Conservation (phyloP, 768 basidiomycete genomes). For the Cystobasidium ongulense region DNA sequence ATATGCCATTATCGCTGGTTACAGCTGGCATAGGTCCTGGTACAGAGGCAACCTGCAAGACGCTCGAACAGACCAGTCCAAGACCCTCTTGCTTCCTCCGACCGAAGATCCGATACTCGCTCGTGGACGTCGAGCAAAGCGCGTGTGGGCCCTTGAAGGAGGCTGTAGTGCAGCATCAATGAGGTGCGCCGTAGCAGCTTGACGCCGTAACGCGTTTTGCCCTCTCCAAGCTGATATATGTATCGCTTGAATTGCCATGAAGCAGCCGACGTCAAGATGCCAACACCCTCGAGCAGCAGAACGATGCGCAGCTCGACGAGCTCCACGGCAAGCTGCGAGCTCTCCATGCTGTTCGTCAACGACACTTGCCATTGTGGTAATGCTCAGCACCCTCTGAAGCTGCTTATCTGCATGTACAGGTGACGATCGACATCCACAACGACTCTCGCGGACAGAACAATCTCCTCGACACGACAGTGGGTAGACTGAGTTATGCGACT, state of each 20-base stretch:
- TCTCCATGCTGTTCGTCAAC: conserved; percentile 39
- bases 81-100: background rate
- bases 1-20: background rate
- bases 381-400: no score
- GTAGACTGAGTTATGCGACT: conserved; percentile 8
- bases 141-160: background rate
- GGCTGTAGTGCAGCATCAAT: background rate
- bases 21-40: background rate
- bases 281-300: conserved; percentile 39
- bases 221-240: background rate
- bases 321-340: conserved; percentile 41
- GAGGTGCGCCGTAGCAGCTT: background rate
- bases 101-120: background rate
- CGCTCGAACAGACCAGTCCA: background rate
- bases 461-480: conserved; percentile 45
- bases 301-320: conserved; percentile 41
- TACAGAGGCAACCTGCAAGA: background rate
- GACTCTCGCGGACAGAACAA: conserved; percentile 39
- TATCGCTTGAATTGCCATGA: no score
- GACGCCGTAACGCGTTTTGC: background rate
- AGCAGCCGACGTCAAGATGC: conserved; percentile 28
- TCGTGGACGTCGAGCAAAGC: background rate
- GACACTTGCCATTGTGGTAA: no score
- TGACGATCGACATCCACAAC: conserved; percentile 42
- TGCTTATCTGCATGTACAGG: conserved; percentile 12